Conservation (phyloP, 2,329 filamentous ascomycete species). For the Aspergillus aculeatinus region DNA sequence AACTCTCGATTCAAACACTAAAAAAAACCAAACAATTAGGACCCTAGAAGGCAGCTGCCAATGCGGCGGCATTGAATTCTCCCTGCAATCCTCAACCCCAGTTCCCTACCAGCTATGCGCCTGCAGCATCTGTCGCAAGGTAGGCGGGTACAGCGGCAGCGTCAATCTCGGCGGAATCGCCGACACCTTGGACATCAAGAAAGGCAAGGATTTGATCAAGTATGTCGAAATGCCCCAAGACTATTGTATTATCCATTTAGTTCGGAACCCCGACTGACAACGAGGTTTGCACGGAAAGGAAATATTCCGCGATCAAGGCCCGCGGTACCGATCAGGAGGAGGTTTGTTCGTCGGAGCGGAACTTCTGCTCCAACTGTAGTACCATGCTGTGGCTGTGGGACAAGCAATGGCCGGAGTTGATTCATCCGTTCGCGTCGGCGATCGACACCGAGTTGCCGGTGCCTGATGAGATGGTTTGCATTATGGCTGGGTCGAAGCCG, state of each 20-base stretch:
- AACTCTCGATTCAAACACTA: slow-evolving; percentile 3
- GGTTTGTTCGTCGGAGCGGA: slow-evolving; percentile 45
- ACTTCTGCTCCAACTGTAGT: slow-evolving; percentile 50
- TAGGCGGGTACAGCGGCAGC: slow-evolving; percentile 46
- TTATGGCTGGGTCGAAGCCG: slow-evolving; percentile 46
- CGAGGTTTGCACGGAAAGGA: slow-evolving; percentile 25
- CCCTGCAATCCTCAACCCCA: slow-evolving; percentile 47
- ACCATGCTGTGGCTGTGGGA: slow-evolving; percentile 52
- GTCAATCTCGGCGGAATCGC: slow-evolving; percentile 50
- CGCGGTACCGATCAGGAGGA: slow-evolving; percentile 42
- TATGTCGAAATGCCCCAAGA: slow-evolving; percentile 21
- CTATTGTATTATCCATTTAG: not conserved
- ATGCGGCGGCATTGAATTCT: slow-evolving; percentile 50
- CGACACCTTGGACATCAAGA: slow-evolving; percentile 42
- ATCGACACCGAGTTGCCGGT: slow-evolving; percentile 49
- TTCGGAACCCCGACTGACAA: not conserved
- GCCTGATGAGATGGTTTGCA: slow-evolving; percentile 50
- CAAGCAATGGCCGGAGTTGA: slow-evolving; percentile 48
- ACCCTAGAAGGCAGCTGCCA: slow-evolving; percentile 52
- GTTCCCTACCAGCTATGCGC: slow-evolving; percentile 52
- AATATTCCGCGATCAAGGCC: slow-evolving; percentile 47
- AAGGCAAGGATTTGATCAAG: slow-evolving; percentile 48
- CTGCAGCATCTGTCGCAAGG: slow-evolving; percentile 52
- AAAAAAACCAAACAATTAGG: slow-evolving; percentile 29
- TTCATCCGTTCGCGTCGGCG: slow-evolving; percentile 52